Conservation (phyloP, 169 alveolate genomes). For the Plasmodium coatneyi region DNA sequence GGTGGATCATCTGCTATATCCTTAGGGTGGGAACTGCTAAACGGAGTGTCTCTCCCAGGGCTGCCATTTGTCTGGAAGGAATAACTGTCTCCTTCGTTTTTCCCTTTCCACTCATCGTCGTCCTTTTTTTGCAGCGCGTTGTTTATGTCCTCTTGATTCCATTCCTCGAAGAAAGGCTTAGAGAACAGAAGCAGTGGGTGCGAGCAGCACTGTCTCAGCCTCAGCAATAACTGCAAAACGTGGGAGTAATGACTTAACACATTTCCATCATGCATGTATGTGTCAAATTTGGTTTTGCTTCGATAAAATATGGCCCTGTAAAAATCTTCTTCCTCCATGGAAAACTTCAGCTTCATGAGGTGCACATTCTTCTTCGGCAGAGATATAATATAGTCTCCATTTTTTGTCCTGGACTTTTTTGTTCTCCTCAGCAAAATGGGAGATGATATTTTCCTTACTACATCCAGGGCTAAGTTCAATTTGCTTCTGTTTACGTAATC, state of each 20-base stretch:
- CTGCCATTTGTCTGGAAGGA: background rate
- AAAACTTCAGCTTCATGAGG: constrained; percentile 81
- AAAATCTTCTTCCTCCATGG: constrained; percentile 82
- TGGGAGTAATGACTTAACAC: constrained; percentile 84
- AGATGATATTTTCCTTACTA: constrained; percentile 76
- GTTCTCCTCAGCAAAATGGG: constrained; percentile 91
- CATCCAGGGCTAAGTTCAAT: constrained; percentile 77
- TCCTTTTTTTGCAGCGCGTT: background rate
- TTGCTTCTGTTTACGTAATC: constrained; percentile 78
- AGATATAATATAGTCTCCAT: constrained; percentile 83
- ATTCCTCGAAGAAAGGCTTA: constrained; percentile 64
- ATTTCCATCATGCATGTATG: constrained; percentile 80
- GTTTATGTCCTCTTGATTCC: constrained; percentile 55
- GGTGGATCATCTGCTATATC: background rate
- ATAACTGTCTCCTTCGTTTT: background rate
- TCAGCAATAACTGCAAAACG: constrained; percentile 84
- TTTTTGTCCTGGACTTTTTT: constrained; percentile 84
- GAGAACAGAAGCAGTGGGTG: constrained; percentile 83
- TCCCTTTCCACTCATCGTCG: background rate
- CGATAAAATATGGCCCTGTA: constrained; percentile 76
- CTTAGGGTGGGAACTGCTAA: background rate
- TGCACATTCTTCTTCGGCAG: constrained; percentile 90
- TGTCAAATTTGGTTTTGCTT: constrained; percentile 83
- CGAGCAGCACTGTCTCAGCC: constrained; percentile 88
- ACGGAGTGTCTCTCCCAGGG: background rate